Evolutionary conservation across 345 rosid species (phyloP), one percentile per base, ranked within the genome.

Genomic region (Lagerstroemia speciosa): DNA sequence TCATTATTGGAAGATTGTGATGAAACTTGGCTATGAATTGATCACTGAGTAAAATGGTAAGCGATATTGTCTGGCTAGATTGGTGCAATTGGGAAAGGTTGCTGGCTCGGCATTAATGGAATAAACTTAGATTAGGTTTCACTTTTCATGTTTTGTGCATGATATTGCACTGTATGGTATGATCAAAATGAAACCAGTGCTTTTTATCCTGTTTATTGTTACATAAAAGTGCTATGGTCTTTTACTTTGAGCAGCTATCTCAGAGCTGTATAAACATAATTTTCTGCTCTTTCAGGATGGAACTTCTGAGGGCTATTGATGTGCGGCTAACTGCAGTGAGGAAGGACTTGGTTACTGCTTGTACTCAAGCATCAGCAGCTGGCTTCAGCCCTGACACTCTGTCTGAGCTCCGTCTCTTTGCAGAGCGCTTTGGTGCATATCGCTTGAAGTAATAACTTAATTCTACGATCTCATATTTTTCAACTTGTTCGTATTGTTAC

Each of bases 251-350:
- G 29, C 30, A 24, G 60, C 24, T 8, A n/a, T 53, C 30, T 53
- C 57, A 19, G 3, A 22, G 0, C 17, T 29, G 17, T 3, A 3
- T 41, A 38, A 16, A 66, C 32, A 34, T 4, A 30, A 26, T 41
- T 40, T 58, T 55, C 20, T 67, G 38, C 38, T 67, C 45, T 65
- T 64, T 19, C 81, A 95, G 99, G 88, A 95, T 80, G 84, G 99
- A 90, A 82, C 96, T 95, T 80, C 80, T 88, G 71, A 89, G 89
- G 80, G 99, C 99, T 38, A 95, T 95, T 77, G 99, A 95, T 79
- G 88, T 91, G 61, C 86, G 97, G 48, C 89, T 92, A 68, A 76
- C 76, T 53, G 93, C 99, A 31, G 91, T 87, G 71, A 86, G 74
- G 75, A 97, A 88, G 78, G 96, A 95, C 82, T 76, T 95, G 67